Percentiles rank a stretch among this genome's conserved stretches.
Evolutionary conservation across 352 stramenopile genomes (phyloP).

Genomic region (Peronospora tabacina): DNA sequence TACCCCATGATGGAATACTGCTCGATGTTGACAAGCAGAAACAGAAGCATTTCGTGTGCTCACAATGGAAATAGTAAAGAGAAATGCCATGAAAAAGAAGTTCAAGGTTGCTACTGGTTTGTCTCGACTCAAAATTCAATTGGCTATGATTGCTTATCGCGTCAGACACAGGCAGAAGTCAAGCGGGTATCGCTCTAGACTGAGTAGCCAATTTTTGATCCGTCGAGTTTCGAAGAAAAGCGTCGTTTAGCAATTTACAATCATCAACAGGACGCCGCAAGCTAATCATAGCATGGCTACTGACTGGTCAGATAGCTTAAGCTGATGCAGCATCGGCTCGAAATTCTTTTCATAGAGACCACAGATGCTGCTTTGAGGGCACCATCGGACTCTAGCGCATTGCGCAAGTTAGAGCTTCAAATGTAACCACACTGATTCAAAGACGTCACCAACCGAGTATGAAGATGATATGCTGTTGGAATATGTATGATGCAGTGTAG

Average conservation of each 20-base stretch:
- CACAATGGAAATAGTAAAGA: slow-evolving; percentile 6
- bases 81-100: not conserved
- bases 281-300: not conserved
- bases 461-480: too few relatives aligned
- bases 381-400: not conserved
- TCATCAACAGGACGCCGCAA: not conserved
- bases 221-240: too few relatives aligned
- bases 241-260: too few relatives aligned
- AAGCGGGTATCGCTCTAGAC: too few relatives aligned
- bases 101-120: not conserved
- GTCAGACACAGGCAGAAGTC: too few relatives aligned
- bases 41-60: not conserved
- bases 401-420: not conserved
- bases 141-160: not conserved
- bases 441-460: too few relatives aligned
- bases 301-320: not conserved
- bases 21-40: not conserved
- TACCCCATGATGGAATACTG: slow-evolving; percentile 22
- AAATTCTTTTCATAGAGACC: not conserved
- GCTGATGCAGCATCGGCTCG: not conserved
- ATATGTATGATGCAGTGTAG: too few relatives aligned
- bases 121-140: slow-evolving; percentile 4
- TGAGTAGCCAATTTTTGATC: not conserved
- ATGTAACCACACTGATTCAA: too few relatives aligned
- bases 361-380: not conserved